These are phyloP conservation scores for Fusarium verticillioides DNA, from an alignment of 2,329 filamentous ascomycete genomes.

Conservation along the genomic window DNA sequence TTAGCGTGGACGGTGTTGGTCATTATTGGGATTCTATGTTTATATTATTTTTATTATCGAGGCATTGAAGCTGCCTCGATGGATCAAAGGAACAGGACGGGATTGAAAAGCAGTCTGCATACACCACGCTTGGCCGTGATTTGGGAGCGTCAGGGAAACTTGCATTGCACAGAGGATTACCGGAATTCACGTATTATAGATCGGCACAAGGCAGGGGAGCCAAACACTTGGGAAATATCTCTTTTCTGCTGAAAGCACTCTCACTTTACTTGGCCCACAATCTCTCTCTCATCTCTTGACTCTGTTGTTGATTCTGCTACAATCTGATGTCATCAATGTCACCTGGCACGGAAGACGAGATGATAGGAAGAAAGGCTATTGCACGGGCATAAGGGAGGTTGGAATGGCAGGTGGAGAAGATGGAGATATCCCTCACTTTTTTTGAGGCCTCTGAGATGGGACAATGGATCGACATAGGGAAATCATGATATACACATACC, in stretches of 20 bases:
- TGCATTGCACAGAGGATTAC: slow-evolving; percentile 40
- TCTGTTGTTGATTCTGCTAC: slow-evolving; percentile 8
- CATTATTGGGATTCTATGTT: slow-evolving; percentile 37
- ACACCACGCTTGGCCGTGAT: slow-evolving; percentile 42
- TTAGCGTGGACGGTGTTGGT: slow-evolving; percentile 44
- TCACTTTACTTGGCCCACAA: slow-evolving; percentile 27
- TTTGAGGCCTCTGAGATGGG: slow-evolving; percentile 23
- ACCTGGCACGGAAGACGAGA: slow-evolving; percentile 3
- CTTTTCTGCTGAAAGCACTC: slow-evolving; percentile 33
- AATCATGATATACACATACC: slow-evolving; percentile 41
- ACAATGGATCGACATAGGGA: slow-evolving; percentile 31
- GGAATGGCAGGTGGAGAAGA: background rate
- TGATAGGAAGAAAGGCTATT: background rate
- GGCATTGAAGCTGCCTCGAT: slow-evolving; percentile 29
- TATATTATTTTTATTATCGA: slow-evolving; percentile 24
- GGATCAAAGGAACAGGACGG: slow-evolving; percentile 28
- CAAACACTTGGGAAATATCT: slow-evolving; percentile 42
- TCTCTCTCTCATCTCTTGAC: slow-evolving; percentile 17
- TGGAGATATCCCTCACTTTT: background rate
- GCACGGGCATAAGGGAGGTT: background rate
- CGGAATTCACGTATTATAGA: slow-evolving; percentile 44
- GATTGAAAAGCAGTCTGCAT: slow-evolving; percentile 45
- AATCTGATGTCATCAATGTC: slow-evolving; percentile 1
- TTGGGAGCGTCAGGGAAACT: slow-evolving; percentile 39
- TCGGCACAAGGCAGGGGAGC: slow-evolving; percentile 42